Conservation (phyloP, 805 yeast genomes). For the Candida xiaguanensis region DNA sequence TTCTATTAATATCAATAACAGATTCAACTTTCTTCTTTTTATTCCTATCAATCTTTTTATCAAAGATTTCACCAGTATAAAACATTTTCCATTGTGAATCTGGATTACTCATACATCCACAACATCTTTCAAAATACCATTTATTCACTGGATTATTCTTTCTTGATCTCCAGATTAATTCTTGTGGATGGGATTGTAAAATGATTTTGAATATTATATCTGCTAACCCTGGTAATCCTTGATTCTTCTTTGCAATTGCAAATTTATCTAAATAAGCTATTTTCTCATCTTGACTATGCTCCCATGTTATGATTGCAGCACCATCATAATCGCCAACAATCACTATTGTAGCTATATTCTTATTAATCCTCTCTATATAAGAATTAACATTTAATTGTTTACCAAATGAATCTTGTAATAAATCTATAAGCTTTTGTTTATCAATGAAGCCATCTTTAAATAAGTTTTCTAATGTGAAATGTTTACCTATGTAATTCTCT, state of each 20-base stretch:
- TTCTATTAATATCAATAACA: conserved; percentile 20
- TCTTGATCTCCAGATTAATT: conserved; percentile 88
- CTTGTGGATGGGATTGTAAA: conserved; percentile 62
- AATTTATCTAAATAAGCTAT: conserved; percentile 89
- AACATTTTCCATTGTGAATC: conserved; percentile 40
- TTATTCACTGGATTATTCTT: conserved; percentile 86
- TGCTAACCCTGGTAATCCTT: conserved; percentile 91
- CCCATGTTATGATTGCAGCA: conserved; percentile 89
- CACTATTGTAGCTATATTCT: conserved; percentile 68
- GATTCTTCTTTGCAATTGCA: conserved; percentile 79
- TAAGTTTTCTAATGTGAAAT: conserved; percentile 36
- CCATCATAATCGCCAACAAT: conserved; percentile 95
- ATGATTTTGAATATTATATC: conserved; percentile 87
- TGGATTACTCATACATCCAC: conserved; percentile 51
- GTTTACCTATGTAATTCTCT: conserved; percentile 23
- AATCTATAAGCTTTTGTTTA: conserved; percentile 49
- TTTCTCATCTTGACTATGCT: conserved; percentile 25
- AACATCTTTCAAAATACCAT: conserved; percentile 94
- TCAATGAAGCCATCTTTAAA: conserved; percentile 44
- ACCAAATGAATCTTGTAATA: conserved; percentile 79
- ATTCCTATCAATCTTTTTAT: conserved; percentile 27
- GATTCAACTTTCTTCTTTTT: conserved; percentile 13
- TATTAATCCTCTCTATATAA: conserved; percentile 64
- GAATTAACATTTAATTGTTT: conserved; percentile 60
- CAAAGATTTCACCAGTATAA: conserved; percentile 38